Base-by-base conservation (phyloP, 140 eudicot species). In the Erigeron philadelphicus region DNA sequence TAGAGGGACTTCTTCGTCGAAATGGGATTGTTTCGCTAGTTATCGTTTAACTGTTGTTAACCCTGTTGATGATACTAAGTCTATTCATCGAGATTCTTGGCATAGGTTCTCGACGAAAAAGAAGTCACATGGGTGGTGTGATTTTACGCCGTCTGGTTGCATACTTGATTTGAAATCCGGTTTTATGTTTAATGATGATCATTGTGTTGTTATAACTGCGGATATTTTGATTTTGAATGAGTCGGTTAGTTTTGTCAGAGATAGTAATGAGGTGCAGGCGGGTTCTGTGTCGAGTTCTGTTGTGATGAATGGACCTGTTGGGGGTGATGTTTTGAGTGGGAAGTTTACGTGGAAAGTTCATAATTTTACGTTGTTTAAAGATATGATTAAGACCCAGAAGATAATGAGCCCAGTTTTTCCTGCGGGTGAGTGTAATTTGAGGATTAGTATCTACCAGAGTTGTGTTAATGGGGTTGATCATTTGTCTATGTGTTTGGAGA, bases 91-190 rank as follows among this genome's bases (percentile, higher is more conserved):
- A 9, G 98, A 93, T 80, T 86, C 95, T 11, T 93, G 98, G 98
- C 98, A 93, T 71, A 79, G 98, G 65, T 93, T 93, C 45, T 89
- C 96, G 4, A 76, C 88, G 17, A 93, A 87, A 85, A 93, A 93
- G 87, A 89, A 89, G 76, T 93, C 96, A 9, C 98, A 93, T 54
- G 98, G 96, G 1, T 93, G 98, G 98, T 93, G 98, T 52, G 98
- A 93, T 82, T 93, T 93, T 41, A 86, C 96, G 0, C 90, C 95
- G 0, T 76, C 82, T 0, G 79, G 73, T 21, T 70, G 86, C 1
- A 81, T 93, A 4, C 44, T 84, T 1, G 98, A 93, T 71, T 55
- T 84, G 11, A 89, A 88, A 77, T 76, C 74, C 0, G 96, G 96
- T 1, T 93, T 88, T 72, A 11, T 93, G 67, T 71, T 69, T 47